Base-by-base conservation (phyloP, 441 rosid genomes). In the Melastoma candidum region DNA sequence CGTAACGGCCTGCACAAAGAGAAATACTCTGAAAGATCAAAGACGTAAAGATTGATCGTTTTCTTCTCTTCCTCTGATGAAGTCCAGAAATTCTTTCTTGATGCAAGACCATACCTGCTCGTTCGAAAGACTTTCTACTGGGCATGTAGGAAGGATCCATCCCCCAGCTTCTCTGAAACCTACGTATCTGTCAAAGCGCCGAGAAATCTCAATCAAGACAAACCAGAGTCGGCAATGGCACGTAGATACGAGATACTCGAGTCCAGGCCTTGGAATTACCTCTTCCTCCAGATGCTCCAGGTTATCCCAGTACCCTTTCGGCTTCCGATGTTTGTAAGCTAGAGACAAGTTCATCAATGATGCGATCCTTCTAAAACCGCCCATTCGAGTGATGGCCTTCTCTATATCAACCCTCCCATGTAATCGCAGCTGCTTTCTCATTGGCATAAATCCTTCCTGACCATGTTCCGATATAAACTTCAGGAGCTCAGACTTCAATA, bases 381-480 rank as follows among this genome's bases (percentile, higher is more conserved):
- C 97, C 95, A 83, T 88, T 53, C 77, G 81, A 36, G 90, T 78
- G 51, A 88, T 84, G 49, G 95, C 95, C 73, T 93, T 93, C 71
- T 93, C 98, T 49, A 88, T 83, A 70, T 93, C 97, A 26, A 88
- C 93, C 72, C 98, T 80, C 50, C 97, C 88, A 51, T 77, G 93
- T 63, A 75, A 49, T 48, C 96, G 85, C 1, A 88, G 97, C 65
- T 93, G 98, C 68, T 93, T 93, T 72, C 98, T 84, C 97, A 88
- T 93, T 0, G 97, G 98, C 98, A 93, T 88, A 74, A 88, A 93
- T 49, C 98, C 98, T 74, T 84, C 97, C 67, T 86, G 93, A 45
- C 98, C 98, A 52, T 86, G 85, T 58, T 82, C 84, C 26, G 81
- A 67, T 65, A 93, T 76, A 65, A 93, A 93, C 64, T 83, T 81